Conservation (phyloP, 805 yeast species). For the Sungouiella thailandica region DNA sequence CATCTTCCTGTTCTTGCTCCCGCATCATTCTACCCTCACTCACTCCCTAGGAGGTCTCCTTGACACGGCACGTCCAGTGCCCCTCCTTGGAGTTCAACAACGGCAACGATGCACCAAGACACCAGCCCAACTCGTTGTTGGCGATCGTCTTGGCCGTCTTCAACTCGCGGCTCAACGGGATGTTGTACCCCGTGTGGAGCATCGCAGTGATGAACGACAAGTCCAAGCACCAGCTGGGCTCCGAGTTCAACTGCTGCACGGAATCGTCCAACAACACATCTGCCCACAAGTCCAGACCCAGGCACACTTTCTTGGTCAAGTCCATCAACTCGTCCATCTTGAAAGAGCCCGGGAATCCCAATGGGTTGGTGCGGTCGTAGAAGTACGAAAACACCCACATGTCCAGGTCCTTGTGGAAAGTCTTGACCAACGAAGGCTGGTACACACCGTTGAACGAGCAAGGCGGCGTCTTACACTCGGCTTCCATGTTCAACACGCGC, state of each 20-base stretch:
- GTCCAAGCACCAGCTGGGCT: slow-evolving; percentile 94
- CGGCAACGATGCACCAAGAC: slow-evolving; percentile 95
- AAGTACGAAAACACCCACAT: slow-evolving; percentile 90
- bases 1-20: no score
- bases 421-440: slow-evolving; percentile 82
- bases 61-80: slow-evolving; percentile 66
- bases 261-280: slow-evolving; percentile 64
- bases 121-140: slow-evolving; percentile 95
- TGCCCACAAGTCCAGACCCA: slow-evolving; percentile 76
- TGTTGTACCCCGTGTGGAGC: slow-evolving; percentile 94
- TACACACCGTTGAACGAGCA: slow-evolving; percentile 97
- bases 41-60: no score
- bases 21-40: no score
- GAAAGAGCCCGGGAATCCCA: slow-evolving; percentile 92
- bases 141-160: slow-evolving; percentile 88
- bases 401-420: slow-evolving; percentile 71
- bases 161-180: slow-evolving; percentile 83
- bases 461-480: slow-evolving; percentile 67
- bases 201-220: slow-evolving; percentile 85
- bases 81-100: slow-evolving; percentile 57
- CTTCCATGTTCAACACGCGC: slow-evolving; percentile 74
- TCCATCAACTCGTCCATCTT: slow-evolving; percentile 79
- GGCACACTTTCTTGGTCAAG: slow-evolving; percentile 78
- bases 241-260: slow-evolving; percentile 57
- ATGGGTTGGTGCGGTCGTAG: slow-evolving; percentile 89